Evolutionary conservation across 1,284 basidiomycete genomes (phyloP), one percentile per base, ranked within the genome.

Genomic region (Microbotryomycetes sp.): DNA sequence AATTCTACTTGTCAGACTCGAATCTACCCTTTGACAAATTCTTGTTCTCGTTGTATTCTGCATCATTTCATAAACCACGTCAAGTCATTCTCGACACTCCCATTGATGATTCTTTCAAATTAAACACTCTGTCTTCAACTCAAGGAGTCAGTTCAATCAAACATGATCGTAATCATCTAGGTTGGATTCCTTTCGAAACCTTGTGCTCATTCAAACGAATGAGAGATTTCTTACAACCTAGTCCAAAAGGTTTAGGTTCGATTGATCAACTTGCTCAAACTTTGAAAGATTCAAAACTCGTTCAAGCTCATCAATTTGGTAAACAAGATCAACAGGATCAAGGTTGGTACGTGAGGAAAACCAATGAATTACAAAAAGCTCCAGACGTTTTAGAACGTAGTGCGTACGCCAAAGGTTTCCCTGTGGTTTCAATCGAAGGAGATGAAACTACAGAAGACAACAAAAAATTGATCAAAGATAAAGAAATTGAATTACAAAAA

Each of bases 1-100:
- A 94, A 76, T 98, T 97, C 78, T 98, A 98, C 81, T 93, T 98
- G 78, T 88, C 88, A 56, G 91, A 96, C 77, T 84, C 92, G 31
- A 98, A 98, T 79, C 83, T 98, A 54, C 94, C 96, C 15, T 93
- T 86, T 72, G 96, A 97, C 83, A 92, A 89, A 86, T 97, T 96
- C 81, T 92, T 97, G 85, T 97, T 91, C 87, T 31, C 28, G n/a
- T 57, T 65, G 28, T 69, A 63, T 63, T 53, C 68, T 25, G 52
- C 55, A 19, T 64, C 63, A 7, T 62, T 56, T 58, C 57, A 64
- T 54, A 54, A 61, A n/a, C 68, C 64, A 7, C 56, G 63, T 26
- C 58, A 51, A 42, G 55, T 60, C 45, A 65, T 67, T 59, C 54
- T 54, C 45, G 57, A 60, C 23, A 62, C 64, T 58, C 68, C 73